A percentile compares a stretch with the other conserved stretches of the same genome.
These are phyloP conservation scores for Syncephalastrum racemosum DNA, from an alignment of 371 early-diverging fungal species.

Conservation along the genomic window DNA sequence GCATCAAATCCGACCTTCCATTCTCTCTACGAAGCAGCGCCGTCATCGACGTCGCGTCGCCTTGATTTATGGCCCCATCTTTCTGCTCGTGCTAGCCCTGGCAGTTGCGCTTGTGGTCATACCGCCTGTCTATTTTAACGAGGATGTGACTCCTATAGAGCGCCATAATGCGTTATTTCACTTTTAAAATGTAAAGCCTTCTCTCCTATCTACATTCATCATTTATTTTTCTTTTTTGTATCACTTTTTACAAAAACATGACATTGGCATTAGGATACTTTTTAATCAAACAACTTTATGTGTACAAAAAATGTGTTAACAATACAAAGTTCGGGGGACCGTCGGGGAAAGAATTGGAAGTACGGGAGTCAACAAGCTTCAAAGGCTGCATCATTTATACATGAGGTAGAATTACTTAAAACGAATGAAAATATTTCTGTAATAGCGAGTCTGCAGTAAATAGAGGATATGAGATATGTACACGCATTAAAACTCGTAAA, in stretches of 20 bases:
- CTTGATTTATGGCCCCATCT: conserved; percentile 63
- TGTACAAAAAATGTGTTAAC: too few relatives aligned
- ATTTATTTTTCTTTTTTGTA: not conserved
- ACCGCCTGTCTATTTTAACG: conserved; percentile 16
- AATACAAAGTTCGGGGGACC: too few relatives aligned
- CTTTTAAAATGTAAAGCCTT: not conserved
- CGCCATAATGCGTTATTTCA: too few relatives aligned
- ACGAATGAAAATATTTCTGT: not conserved
- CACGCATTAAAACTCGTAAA: conserved; percentile 16
- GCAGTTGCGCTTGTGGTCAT: conserved; percentile 15
- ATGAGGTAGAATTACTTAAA: too few relatives aligned
- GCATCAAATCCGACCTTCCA: conserved; percentile 75
- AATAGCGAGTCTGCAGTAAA: too few relatives aligned
- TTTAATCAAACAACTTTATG: too few relatives aligned
- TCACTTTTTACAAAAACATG: not conserved
- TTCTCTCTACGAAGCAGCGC: conserved; percentile 68
- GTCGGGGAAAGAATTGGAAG: too few relatives aligned
- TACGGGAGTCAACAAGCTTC: too few relatives aligned
- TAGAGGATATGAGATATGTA: too few relatives aligned
- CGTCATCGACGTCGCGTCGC: conserved; percentile 59
- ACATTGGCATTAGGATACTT: too few relatives aligned
- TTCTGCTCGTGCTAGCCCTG: conserved; percentile 49
- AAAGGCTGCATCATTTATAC: too few relatives aligned
- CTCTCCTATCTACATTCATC: not conserved
- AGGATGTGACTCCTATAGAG: conserved; percentile 1